phyloP scores from a whole-genome alignment of 306 rosid species.

The Glycine soja region DNA sequence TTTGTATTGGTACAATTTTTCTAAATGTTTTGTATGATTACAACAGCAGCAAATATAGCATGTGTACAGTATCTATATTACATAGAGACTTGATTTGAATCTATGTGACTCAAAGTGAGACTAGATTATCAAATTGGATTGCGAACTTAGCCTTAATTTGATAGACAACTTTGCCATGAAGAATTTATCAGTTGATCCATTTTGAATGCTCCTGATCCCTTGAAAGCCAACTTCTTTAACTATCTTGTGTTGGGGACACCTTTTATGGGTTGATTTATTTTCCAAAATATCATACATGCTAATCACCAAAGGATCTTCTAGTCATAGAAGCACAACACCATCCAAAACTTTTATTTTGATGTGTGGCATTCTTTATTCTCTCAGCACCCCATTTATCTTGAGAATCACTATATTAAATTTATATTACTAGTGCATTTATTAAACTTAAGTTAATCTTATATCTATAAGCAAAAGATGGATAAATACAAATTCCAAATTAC shows the following conservation, averaged over 20 bases:
- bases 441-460: not conserved
- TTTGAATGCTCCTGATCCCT: no score
- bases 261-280: not conserved
- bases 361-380: no score
- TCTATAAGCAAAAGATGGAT: no score
- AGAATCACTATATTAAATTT: not conserved
- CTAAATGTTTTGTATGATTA: not conserved
- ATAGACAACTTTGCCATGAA: no score
- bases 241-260: no score
- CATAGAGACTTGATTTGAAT: not conserved
- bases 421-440: not conserved
- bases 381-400: no score
- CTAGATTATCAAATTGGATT: not conserved
- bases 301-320: not conserved
- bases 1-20: not conserved
- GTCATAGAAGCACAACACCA: not conserved
- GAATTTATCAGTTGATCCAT: no score
- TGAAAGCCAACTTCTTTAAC: no score
- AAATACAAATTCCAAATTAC: not conserved
- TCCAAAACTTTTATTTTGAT: not conserved
- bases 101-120: not conserved
- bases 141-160: no score
- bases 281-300: not conserved
- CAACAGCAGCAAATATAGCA: not conserved
- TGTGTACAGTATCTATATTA: not conserved